phyloP scores from a whole-genome alignment of 2,329 filamentous ascomycete genomes.

The Sporothrix brunneoviolacea region DNA sequence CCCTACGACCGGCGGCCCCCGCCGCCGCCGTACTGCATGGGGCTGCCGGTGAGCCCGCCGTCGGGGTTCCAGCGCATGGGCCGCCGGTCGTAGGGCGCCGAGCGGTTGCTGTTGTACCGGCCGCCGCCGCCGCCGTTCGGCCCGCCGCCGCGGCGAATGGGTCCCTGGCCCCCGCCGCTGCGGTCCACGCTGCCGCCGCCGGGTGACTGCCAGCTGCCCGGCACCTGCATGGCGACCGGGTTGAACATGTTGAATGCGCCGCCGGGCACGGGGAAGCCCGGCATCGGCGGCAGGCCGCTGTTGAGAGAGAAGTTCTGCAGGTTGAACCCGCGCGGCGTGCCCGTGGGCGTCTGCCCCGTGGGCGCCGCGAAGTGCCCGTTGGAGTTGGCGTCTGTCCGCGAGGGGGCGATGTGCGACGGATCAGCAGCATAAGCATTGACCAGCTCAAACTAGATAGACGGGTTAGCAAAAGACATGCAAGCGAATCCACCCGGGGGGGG shows the following conservation, averaged over 20 bases:
- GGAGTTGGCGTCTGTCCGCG: constrained; percentile 86
- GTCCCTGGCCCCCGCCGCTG: constrained; percentile 48
- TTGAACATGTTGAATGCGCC: constrained; percentile 41
- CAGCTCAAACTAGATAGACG: constrained; percentile 61
- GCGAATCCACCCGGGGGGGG: too few species aligned
- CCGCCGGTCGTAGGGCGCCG: constrained; percentile 69
- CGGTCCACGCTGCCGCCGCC: constrained; percentile 35
- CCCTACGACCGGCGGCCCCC: constrained; percentile 32
- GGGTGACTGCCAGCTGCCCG: constrained; percentile 40
- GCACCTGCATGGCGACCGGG: constrained; percentile 36
- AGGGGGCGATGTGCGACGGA: constrained; percentile 88
- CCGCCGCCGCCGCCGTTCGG: constrained; percentile 37
- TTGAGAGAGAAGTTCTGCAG: constrained; percentile 64
- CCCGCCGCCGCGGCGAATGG: constrained; percentile 55
- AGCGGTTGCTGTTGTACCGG: constrained; percentile 54
- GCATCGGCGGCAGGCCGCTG: constrained; percentile 51
- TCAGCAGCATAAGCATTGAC: constrained; percentile 94
- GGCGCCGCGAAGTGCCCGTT: constrained; percentile 89
- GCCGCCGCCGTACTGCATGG: constrained; percentile 40
- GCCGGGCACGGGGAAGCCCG: constrained; percentile 44
- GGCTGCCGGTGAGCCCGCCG: constrained; percentile 28
- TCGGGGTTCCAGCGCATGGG: constrained; percentile 43
- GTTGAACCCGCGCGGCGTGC: constrained; percentile 89
- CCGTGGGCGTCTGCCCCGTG: constrained; percentile 67
- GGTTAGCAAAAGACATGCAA: background rate